Base-by-base conservation (phyloP, 179 eudicot genomes). In the Silene noctiflora region DNA sequence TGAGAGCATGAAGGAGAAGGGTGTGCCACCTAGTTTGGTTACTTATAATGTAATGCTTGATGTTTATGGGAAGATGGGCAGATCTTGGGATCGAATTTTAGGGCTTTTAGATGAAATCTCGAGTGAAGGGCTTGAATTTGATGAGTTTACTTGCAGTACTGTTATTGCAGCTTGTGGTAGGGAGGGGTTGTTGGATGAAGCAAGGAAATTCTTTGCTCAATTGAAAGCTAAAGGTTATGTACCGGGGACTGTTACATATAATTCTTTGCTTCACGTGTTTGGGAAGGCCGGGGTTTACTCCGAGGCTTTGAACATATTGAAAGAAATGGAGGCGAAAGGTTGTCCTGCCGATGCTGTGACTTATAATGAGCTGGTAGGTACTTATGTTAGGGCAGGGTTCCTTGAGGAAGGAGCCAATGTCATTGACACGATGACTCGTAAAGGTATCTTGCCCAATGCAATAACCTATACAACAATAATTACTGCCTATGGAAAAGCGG, bases 91-190 rank as follows among this genome's bases (percentile, higher is more conserved):
- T 61, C 86, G 86, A 55, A 83, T 94, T 31, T 67, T 92, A 66
- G 70, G 51, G 14, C 86, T 94, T 79, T 79, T 94, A 74, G 91
- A 88, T 76, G 91, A 92, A 79, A 92, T 94, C 88, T 84, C 77
- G 62, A 72, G 85, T 67, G 66, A 82, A 75, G 91, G 91, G 68
- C 86, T 90, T 27, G 79, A 85, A 42, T 90, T 88, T 77, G 98
- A 94, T 72, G 96, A 94, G 79, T 94, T 94, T 71, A 94, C 98
- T 62, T 90, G 92, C 72, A 94, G 98, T 79, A 89, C 98, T 14
- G 97, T 94, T 48, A 89, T 94, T 71, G 81, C 98, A 14, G 98
- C 97, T 42, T 94, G 97, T 87, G 98, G 92, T 25, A 89, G 97
- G 77, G 97, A 94, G 71, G 96, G 98, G 4, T 72, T 90, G 88